phyloP scores from a whole-genome alignment of 1,284 basidiomycete genomes.

The Caloboletus firmus region DNA sequence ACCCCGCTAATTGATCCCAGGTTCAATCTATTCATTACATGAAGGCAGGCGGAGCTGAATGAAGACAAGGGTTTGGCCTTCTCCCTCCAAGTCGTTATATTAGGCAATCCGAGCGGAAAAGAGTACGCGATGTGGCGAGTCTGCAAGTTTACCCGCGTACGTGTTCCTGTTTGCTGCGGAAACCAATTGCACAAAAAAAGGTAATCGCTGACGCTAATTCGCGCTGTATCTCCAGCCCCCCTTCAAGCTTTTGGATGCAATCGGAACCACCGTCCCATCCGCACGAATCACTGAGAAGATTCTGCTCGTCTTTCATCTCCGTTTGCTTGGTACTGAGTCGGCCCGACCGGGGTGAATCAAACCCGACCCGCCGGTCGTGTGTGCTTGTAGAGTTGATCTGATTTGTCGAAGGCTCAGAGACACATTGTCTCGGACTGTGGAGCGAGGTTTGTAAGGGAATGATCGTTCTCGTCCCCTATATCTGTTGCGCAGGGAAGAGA shows the following conservation, averaged over 20 bases:
- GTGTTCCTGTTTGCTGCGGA: no score
- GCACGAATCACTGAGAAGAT: conserved; percentile 1
- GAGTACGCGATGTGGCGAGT: no score
- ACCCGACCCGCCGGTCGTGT: neutral
- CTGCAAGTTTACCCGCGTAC: no score
- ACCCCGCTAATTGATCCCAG: neutral
- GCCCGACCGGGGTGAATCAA: neutral
- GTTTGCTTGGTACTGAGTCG: neutral
- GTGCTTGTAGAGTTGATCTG: neutral
- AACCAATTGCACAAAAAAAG: no score
- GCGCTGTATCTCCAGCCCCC: no score
- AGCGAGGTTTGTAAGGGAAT: neutral
- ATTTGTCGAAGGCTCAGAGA: neutral
- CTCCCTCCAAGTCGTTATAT: no score
- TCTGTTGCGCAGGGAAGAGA: neutral
- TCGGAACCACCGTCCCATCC: neutral
- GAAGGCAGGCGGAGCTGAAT: no score
- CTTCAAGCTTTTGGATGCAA: neutral
- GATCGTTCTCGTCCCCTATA: neutral
- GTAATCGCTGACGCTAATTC: no score
- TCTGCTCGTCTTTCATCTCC: neutral
- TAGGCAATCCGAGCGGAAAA: no score
- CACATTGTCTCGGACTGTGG: neutral
- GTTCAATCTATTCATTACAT: neutral
- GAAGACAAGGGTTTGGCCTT: no score